A percentile compares a stretch with the other conserved stretches of the same genome.
phyloP scores from a whole-genome alignment of 1,284 basidiomycete genomes.

The Sporisorium sorghi region DNA sequence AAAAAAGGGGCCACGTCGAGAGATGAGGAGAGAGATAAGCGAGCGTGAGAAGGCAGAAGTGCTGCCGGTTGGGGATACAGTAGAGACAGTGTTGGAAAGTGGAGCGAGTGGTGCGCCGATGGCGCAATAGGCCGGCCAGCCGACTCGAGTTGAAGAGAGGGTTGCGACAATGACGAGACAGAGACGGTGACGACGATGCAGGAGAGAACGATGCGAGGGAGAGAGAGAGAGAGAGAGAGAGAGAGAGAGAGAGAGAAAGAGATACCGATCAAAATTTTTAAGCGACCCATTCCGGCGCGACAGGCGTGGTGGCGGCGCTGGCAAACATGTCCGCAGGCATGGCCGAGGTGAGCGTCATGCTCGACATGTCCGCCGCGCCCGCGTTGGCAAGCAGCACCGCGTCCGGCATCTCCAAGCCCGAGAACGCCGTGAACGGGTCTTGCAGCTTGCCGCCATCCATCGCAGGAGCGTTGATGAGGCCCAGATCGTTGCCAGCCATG shows the following conservation, averaged over 20 bases:
- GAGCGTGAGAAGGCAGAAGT: conserved; percentile 21
- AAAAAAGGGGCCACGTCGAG: conserved; percentile 6
- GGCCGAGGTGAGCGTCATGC: conserved; percentile 41
- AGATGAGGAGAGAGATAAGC: conserved; percentile 2
- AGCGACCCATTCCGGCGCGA: conserved; percentile 36
- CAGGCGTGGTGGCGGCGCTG: conserved; percentile 33
- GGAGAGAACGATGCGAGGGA: conserved; percentile 19
- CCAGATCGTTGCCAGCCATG: conserved; percentile 49
- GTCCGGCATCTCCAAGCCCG: conserved; percentile 35
- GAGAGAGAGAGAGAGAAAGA: conserved; percentile 7
- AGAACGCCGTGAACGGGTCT: conserved; percentile 35
- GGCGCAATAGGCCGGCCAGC: conserved; percentile 25
- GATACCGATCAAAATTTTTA: conserved; percentile 1
- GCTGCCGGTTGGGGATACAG: conserved; percentile 4
- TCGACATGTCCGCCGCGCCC: conserved; percentile 36
- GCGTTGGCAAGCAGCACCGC: conserved; percentile 31
- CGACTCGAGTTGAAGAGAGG: conserved; percentile 19
- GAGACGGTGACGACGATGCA: conserved; percentile 16
- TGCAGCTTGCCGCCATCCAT: conserved; percentile 47
- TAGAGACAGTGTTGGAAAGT: conserved; percentile 23
- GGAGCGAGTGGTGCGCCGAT: conserved; percentile 39
- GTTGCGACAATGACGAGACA: conserved; percentile 10
- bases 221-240: too few species aligned
- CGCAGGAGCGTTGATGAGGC: conserved; percentile 40
- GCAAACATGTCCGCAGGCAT: conserved; percentile 41